phyloP scores from a whole-genome alignment of 148 eudicot genomes.

The Rhododendron griersonianum region DNA sequence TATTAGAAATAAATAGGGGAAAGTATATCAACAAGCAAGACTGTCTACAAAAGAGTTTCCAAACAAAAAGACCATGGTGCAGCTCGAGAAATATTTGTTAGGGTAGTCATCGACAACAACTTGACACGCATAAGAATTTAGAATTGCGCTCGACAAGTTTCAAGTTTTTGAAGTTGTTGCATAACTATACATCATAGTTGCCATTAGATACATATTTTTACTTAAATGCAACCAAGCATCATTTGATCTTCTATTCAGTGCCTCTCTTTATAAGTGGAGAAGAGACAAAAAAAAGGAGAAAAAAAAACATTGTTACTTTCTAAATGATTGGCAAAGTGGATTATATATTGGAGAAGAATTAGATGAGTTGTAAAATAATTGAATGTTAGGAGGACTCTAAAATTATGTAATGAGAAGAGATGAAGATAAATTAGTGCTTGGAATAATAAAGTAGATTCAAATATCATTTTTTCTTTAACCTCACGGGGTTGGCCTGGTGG shows the following conservation, averaged over 20 bases:
- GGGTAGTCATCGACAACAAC: neutral
- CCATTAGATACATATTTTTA: neutral
- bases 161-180: neutral
- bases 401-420: no score
- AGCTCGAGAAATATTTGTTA: neutral
- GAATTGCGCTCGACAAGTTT: neutral
- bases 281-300: neutral
- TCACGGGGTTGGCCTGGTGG: no score
- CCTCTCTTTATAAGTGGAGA: neutral
- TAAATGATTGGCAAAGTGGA: no score
- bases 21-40: neutral
- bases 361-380: no score
- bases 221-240: neutral
- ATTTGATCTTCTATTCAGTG: neutral
- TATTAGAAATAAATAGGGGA: neutral
- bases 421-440: no score
- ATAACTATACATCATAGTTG: neutral
- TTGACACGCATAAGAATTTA: neutral
- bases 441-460: no score
- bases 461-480: no score
- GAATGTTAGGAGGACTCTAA: no score
- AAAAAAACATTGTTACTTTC: no score
- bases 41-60: neutral
- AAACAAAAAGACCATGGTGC: neutral
- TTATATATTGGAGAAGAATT: no score